Percentiles rank a stretch among this genome's conserved stretches.
These are phyloP conservation scores for Ceratobasidium sp. DNA, from an alignment of 1,284 basidiomycete species.

Conservation along the genomic window DNA sequence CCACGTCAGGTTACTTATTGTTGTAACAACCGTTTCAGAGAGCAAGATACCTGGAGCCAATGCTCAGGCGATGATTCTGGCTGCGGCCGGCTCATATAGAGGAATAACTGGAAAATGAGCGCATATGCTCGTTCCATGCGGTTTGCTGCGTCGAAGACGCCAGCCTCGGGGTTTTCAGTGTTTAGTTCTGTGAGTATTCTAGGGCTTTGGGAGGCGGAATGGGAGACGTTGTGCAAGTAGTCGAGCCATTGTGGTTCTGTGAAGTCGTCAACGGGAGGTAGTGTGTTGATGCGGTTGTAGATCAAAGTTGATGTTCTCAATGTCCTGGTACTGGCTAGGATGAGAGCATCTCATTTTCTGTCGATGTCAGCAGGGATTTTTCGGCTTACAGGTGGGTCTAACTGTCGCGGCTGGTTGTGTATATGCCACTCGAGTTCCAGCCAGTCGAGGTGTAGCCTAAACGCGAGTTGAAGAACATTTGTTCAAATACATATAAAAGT, in stretches of 20 bases:
- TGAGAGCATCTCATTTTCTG: not conserved
- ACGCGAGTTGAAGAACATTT: not conserved
- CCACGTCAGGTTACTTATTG: not conserved
- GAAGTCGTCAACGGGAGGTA: slow-evolving; percentile 23
- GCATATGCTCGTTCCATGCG: slow-evolving; percentile 43
- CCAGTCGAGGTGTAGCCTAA: slow-evolving; percentile 10
- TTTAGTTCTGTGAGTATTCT: slow-evolving; percentile 22
- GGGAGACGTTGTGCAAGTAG: slow-evolving; percentile 22
- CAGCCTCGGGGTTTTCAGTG: slow-evolving; percentile 18
- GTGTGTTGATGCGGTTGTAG: not conserved
- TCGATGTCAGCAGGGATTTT: not conserved
- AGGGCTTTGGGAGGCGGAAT: slow-evolving; percentile 21
- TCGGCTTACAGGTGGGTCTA: not conserved
- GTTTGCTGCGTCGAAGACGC: slow-evolving; percentile 34
- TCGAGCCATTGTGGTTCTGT: slow-evolving; percentile 40
- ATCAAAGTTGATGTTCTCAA: slow-evolving; percentile 1
- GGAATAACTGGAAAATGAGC: slow-evolving; percentile 36
- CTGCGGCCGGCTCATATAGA: slow-evolving; percentile 40
- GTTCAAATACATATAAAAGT: no score
- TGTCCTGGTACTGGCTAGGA: not conserved
- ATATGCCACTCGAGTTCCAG: not conserved
- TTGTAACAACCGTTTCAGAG: no score
- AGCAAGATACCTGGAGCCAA: slow-evolving; percentile 22
- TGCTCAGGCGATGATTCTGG: slow-evolving; percentile 37
- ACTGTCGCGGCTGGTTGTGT: not conserved